phyloP scores from a whole-genome alignment of 164 flowering plant genomes.

The Warburgia ugandensis region DNA sequence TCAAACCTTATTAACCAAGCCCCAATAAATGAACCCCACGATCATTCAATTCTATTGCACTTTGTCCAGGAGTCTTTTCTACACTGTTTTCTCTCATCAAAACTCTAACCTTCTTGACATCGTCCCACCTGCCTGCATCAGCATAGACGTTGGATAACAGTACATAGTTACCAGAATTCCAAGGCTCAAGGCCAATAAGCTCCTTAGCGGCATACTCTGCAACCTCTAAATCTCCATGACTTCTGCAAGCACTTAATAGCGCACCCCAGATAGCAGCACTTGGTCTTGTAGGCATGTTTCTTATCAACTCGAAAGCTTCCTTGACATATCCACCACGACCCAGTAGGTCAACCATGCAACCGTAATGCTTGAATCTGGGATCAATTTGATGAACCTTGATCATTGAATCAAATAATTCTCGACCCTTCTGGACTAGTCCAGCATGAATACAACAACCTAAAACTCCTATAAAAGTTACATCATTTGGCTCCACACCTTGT shows the following conservation, averaged over 20 bases:
- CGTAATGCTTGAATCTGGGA: conserved; percentile 74
- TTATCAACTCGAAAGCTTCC: conserved; percentile 60
- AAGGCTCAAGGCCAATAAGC: conserved; percentile 59
- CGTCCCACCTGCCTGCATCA: conserved; percentile 66
- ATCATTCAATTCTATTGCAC: conserved; percentile 31
- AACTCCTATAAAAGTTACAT: conserved; percentile 55
- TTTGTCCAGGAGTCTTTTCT: conserved; percentile 52
- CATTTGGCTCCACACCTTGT: conserved; percentile 41
- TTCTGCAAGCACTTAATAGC: conserved; percentile 65
- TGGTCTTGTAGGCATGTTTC: conserved; percentile 55
- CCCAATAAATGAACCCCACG: too few species aligned
- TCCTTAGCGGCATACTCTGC: conserved; percentile 64
- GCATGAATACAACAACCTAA: conserved; percentile 64
- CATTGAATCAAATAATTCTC: conserved; percentile 58
- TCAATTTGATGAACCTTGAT: conserved; percentile 22
- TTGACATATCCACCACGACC: conserved; percentile 54
- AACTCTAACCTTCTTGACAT: conserved; percentile 57
- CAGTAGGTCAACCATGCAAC: conserved; percentile 80
- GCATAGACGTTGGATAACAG: conserved; percentile 77
- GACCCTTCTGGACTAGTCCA: conserved; percentile 61
- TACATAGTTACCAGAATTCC: conserved; percentile 79
- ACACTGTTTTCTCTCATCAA: conserved; percentile 46
- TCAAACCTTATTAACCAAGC: too few species aligned
- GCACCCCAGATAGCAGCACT: conserved; percentile 86
- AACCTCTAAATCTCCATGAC: conserved; percentile 41